phyloP scores from a whole-genome alignment of 345 rosid genomes.

The Noccaea bulbosa region DNA sequence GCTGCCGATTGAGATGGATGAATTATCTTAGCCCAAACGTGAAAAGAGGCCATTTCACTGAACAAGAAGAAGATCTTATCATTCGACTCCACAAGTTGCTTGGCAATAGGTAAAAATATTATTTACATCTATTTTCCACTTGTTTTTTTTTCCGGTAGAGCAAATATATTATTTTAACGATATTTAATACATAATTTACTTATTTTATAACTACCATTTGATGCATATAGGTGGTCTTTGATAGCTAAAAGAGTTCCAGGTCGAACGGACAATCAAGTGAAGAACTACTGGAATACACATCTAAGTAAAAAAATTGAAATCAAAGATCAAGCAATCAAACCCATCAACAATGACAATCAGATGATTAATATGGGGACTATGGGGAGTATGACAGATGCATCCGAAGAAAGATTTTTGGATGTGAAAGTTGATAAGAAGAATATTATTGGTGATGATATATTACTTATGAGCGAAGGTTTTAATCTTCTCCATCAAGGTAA shows the following conservation, averaged over 20 bases:
- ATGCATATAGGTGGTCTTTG: slow-evolving; percentile 58
- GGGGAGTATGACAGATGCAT: neutral
- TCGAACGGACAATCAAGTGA: slow-evolving; percentile 71
- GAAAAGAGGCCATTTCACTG: slow-evolving; percentile 50
- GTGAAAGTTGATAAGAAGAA: slow-evolving; percentile 7
- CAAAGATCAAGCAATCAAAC: slow-evolving; percentile 30
- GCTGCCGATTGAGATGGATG: slow-evolving; percentile 67
- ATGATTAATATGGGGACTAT: slow-evolving; percentile 6
- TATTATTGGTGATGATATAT: slow-evolving; percentile 23
- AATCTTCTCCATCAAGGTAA: slow-evolving; percentile 24
- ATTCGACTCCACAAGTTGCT: slow-evolving; percentile 63
- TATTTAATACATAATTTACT: neutral
- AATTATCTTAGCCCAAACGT: slow-evolving; percentile 59
- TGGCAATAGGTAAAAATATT: slow-evolving; percentile 50
- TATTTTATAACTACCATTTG: neutral
- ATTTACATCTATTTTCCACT: slow-evolving; percentile 24
- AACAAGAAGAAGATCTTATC: slow-evolving; percentile 61
- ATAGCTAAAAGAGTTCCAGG: slow-evolving; percentile 69
- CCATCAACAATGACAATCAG: neutral
- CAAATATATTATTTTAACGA: slow-evolving; percentile 6
- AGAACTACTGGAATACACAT: slow-evolving; percentile 64
- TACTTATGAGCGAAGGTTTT: slow-evolving; percentile 21
- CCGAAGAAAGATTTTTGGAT: slow-evolving; percentile 17
- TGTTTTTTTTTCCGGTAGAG: neutral
- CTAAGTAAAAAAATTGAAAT: slow-evolving; percentile 54